Evolutionary conservation across 768 basidiomycete genomes (phyloP).

Genomic region (Boletellus sp.): DNA sequence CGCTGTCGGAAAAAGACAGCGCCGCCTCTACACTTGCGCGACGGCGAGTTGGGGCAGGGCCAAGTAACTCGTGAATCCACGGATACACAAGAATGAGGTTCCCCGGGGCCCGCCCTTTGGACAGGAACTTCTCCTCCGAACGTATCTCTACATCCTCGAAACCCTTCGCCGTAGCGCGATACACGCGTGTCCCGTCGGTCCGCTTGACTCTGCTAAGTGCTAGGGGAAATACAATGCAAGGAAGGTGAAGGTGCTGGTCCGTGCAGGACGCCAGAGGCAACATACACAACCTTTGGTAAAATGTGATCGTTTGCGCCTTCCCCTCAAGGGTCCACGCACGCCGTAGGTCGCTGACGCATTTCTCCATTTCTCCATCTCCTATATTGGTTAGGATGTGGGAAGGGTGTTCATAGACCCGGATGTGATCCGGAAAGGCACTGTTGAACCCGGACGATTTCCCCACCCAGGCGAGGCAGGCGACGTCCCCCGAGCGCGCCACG

Average conservation of each 20-base stretch:
- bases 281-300: constrained; percentile 3
- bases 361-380: constrained; percentile 6
- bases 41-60: not conserved
- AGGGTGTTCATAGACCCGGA: constrained; percentile 10
- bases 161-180: constrained; percentile 1
- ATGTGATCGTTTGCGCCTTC: not conserved
- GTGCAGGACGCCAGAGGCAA: constrained; percentile 5
- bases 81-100: constrained; percentile 16
- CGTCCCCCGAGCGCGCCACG: constrained; percentile 17
- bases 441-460: constrained; percentile 21
- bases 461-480: constrained; percentile 19
- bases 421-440: constrained; percentile 16
- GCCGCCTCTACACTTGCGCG: not conserved
- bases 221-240: constrained; percentile 19
- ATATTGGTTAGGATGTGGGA: constrained; percentile 3
- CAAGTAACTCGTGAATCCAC: constrained; percentile 17
- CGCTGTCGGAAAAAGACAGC: not conserved
- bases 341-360: not conserved
- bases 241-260: constrained; percentile 9
- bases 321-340: not conserved
- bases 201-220: not conserved
- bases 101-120: not conserved
- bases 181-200: not conserved
- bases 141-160: constrained; percentile 13
- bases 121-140: not conserved